Base-by-base conservation (phyloP, 106 monocot species). In the Triglochin maritima region DNA sequence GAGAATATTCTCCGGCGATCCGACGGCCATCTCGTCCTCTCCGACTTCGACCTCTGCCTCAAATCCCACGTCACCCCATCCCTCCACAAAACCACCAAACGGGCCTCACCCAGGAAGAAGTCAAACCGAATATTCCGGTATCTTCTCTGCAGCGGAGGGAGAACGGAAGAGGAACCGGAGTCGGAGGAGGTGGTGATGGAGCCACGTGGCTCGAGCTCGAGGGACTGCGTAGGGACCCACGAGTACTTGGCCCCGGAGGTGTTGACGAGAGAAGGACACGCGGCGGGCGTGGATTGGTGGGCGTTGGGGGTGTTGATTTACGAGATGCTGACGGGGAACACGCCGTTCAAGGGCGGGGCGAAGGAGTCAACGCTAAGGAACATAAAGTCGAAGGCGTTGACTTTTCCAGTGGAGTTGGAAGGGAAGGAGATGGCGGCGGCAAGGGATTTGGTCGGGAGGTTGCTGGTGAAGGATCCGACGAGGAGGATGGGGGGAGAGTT, bases 41-140 rank as follows among this genome's bases (percentile, higher is more conserved):
- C 89, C 46, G 93, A 94, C 74, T 94, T 94, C 58, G 93, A 94
- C 68, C 86, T 94, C 69, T 86, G 86, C 69, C 83, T 93, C 76
- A 75, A 75, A 4, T 61, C 86, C 8, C 60, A 76, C 29, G 85
- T 93, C 15, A 44, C 65, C 44, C 89, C 93, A 2, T 16, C 65
- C 12, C 62, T 93, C 56, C 69, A 57, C 56, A 44, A 67, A 10
- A 43, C 54, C 63, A 60, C 11, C 62, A 68, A 8, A 46, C n/a
- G 12, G 3, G 6, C 9, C 9, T 6, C 57, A n/a, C 10, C 17
- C 44, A 48, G 8, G 11, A 44, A 56, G 61, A 54, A 56, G 13
- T 42, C 4, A 43, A 44, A 7, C 4, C 46, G 9, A 65, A 9
- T 17, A 49, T 16, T 13, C 65, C 46, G 57, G 51, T 9, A n/a